These are phyloP conservation scores for Talaromyces funiculosus DNA, from an alignment of 2,329 filamentous ascomycete species.

Conservation along the genomic window DNA sequence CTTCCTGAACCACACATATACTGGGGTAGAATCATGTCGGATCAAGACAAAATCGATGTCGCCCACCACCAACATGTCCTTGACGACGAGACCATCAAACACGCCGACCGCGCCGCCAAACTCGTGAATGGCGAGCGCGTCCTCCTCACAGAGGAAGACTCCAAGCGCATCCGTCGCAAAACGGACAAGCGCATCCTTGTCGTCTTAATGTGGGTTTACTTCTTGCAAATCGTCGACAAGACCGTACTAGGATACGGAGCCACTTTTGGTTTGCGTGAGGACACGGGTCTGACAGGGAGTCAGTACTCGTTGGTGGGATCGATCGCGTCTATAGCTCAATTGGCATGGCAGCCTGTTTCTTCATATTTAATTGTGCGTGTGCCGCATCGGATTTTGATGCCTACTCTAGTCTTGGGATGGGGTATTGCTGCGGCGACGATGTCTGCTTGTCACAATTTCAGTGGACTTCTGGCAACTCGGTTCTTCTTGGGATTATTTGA, in stretches of 20 bases:
- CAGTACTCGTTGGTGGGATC: conserved; percentile 55
- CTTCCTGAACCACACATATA: not conserved
- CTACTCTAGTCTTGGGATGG: conserved; percentile 44
- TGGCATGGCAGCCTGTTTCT: conserved; percentile 57
- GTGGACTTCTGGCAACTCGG: conserved; percentile 42
- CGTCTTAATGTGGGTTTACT: conserved; percentile 43
- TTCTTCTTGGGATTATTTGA: conserved; percentile 52
- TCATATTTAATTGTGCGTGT: conserved; percentile 57
- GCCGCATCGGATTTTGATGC: conserved; percentile 55
- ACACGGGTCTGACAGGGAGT: conserved; percentile 48
- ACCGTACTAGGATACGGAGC: conserved; percentile 53
- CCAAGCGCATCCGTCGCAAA: conserved; percentile 54
- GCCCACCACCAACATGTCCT: not conserved
- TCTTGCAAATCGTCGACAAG: conserved; percentile 53
- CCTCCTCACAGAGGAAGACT: conserved; percentile 32
- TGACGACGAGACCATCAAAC: not conserved
- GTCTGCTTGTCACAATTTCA: conserved; percentile 45
- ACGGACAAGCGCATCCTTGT: conserved; percentile 56
- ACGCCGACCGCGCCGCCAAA: conserved; percentile 11
- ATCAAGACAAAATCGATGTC: not conserved
- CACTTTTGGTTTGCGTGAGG: conserved; percentile 50
- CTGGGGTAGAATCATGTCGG: not conserved
- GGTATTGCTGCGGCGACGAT: conserved; percentile 45
- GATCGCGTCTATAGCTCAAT: conserved; percentile 55
- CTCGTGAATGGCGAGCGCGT: conserved; percentile 10